Evolutionary conservation across 768 basidiomycete genomes (phyloP), one percentile per base, ranked within the genome.

Genomic region (Pisolithus orientalis): DNA sequence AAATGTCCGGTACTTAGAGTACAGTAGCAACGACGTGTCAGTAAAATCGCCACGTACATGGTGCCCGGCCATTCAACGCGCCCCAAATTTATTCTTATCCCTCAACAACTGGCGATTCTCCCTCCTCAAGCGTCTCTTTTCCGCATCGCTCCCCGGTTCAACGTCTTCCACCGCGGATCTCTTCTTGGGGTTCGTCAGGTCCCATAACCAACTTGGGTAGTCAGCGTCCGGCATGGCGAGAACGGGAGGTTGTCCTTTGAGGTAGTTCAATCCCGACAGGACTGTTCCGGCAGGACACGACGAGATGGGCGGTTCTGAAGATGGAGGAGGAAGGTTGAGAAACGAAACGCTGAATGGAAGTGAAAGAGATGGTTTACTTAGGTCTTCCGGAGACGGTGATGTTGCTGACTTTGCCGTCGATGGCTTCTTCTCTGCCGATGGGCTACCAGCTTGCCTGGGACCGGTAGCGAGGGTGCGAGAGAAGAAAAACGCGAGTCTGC

Each of bases 191-290:
- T 82, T 67, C 17, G 90, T 70, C 38, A 92, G 62, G 13, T 76
- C 83, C 94, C 94, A 96, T 39, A 96, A 66, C 94, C 94, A 96
- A 6, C 79, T 66, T 3, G 94, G 94, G 65, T 96, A 95, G 58
- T 84, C 82, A 42, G 88, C 85, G 66, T 96, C 94, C 0, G 87
- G 73, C 10, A 77, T 69, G 1, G 94, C 89, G 24, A 90, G 65
- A 0, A 94, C 82, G 6, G 89, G 83, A 0, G 80, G 71, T 62
- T 94, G 87, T 49, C 80, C 84, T 67, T 95, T 95, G 49, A 92
- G 75, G 61, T 90, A 92, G 60, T 87, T 85, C 6, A 89, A 63
- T 3, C 92, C 93, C n/a, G 74, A 73, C n/a, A 96, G 65, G 5
- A 88, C 72, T 7, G 90, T 93, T 53, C 87, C 85, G 13, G 82